A percentile compares a stretch with the other conserved stretches of the same genome.
Conservation (phyloP, 2,329 filamentous ascomycete genomes). For the Aspergillus hortae region DNA sequence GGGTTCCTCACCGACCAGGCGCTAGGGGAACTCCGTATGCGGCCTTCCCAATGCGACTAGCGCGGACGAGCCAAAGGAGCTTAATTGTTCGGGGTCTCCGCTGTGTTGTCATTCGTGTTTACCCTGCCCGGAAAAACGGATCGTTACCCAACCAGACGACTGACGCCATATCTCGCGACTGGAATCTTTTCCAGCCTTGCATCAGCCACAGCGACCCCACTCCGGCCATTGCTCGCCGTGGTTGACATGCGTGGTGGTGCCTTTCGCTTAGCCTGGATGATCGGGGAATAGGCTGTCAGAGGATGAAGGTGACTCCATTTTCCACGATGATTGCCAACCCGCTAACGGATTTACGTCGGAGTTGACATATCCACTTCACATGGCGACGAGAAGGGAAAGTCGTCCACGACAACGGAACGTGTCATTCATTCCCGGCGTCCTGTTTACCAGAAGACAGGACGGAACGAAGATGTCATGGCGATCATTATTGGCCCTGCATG, state of each 20-base stretch:
- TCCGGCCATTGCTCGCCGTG: neutral
- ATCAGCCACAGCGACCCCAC: slow-evolving; percentile 15
- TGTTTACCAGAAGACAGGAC: neutral
- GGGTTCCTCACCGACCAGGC: slow-evolving; percentile 17
- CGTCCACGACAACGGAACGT: too few species aligned
- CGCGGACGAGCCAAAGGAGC: neutral
- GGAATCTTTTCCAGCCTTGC: slow-evolving; percentile 13
- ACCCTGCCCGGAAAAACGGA: neutral
- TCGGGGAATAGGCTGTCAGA: too few species aligned
- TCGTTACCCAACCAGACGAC: neutral
- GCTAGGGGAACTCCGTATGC: neutral
- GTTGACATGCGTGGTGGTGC: neutral
- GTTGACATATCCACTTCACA: too few species aligned
- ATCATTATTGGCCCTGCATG: neutral
- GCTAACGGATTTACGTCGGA: too few species aligned
- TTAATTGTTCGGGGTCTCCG: neutral
- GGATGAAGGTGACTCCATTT: neutral
- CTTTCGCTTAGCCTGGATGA: too few species aligned
- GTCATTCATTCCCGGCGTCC: too few species aligned
- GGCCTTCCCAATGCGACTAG: neutral
- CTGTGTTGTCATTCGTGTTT: neutral
- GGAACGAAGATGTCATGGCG: neutral
- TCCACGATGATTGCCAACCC: too few species aligned
- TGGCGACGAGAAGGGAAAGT: too few species aligned
- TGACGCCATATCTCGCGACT: too few species aligned